These are phyloP conservation scores for Luffa acutangula DNA, from an alignment of 306 rosid genomes.

Conservation along the genomic window DNA sequence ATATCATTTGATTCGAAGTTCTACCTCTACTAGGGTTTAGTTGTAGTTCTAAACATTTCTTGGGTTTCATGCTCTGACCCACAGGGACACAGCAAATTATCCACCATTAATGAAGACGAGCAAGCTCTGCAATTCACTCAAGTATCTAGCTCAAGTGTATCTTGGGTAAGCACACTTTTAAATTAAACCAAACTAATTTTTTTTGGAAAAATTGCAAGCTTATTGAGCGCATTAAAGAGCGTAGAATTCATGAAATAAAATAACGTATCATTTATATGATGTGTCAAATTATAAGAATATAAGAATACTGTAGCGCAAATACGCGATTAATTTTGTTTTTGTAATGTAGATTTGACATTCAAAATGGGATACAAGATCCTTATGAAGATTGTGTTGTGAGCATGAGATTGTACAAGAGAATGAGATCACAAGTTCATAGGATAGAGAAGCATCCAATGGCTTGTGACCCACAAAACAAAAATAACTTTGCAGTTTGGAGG, in stretches of 20 bases:
- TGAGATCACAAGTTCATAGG: slow-evolving; percentile 56
- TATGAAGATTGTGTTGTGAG: slow-evolving; percentile 81
- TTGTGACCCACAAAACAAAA: slow-evolving; percentile 60
- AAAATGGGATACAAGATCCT: slow-evolving; percentile 75
- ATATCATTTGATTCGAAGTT: no score
- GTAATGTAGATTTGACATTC: slow-evolving; percentile 68
- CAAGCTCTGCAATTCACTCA: slow-evolving; percentile 92
- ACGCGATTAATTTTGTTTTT: no score
- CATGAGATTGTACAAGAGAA: slow-evolving; percentile 77
- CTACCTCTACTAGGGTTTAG: no score
- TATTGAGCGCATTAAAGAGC: no score
- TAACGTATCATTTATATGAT: neutral
- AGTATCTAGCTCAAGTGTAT: slow-evolving; percentile 76
- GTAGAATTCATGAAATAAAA: neutral
- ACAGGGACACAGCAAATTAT: slow-evolving; percentile 88
- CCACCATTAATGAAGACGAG: slow-evolving; percentile 96
- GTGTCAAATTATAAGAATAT: neutral
- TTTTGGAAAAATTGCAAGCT: no score
- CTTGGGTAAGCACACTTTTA: slow-evolving; percentile 52
- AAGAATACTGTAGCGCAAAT: no score
- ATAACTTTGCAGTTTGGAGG: slow-evolving; percentile 61
- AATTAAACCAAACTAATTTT: neutral
- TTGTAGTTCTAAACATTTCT: neutral
- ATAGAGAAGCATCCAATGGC: slow-evolving; percentile 54
- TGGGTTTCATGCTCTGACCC: neutral